A percentile compares a stretch with the other conserved stretches of the same genome.
Conservation (phyloP, 2,329 filamentous ascomycete genomes). For the Cordyceps farinosa region DNA sequence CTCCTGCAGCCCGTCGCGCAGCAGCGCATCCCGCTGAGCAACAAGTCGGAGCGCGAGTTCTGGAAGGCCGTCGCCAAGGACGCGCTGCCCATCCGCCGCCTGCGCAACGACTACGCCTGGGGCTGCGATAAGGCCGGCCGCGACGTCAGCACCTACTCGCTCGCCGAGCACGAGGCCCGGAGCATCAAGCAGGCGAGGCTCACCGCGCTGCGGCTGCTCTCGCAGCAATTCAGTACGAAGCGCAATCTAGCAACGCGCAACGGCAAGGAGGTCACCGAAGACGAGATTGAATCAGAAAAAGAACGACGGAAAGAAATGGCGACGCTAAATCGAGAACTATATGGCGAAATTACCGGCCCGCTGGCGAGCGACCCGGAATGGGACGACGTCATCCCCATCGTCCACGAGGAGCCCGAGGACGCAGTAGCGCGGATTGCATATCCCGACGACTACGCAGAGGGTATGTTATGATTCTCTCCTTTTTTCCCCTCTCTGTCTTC, state of each 20-base stretch:
- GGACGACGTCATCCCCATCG: slow-evolving; percentile 80
- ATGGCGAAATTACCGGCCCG: slow-evolving; percentile 46
- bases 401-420: slow-evolving; percentile 75
- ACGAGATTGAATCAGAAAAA: slow-evolving; percentile 46
- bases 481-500: background rate
- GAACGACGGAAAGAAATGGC: slow-evolving; percentile 50
- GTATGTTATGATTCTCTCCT: slow-evolving; percentile 37
- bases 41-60: slow-evolving; percentile 53
- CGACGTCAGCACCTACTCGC: slow-evolving; percentile 45
- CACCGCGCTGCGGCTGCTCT: slow-evolving; percentile 41
- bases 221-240: slow-evolving; percentile 41
- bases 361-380: slow-evolving; percentile 65
- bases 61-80: slow-evolving; percentile 56
- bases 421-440: slow-evolving; percentile 94
- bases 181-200: slow-evolving; percentile 41
- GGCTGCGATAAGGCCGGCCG: slow-evolving; percentile 49
- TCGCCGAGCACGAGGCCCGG: slow-evolving; percentile 44
- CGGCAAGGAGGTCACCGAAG: slow-evolving; percentile 27
- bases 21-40: slow-evolving; percentile 33
- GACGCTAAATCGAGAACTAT: slow-evolving; percentile 47
- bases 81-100: slow-evolving; percentile 45
- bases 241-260: slow-evolving; percentile 29
- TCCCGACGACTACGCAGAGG: slow-evolving; percentile 80
- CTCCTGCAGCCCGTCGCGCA: slow-evolving; percentile 42
- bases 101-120: slow-evolving; percentile 43